phyloP scores from a whole-genome alignment of 257 asterid genomes.

The Marsdenia floribunda region DNA sequence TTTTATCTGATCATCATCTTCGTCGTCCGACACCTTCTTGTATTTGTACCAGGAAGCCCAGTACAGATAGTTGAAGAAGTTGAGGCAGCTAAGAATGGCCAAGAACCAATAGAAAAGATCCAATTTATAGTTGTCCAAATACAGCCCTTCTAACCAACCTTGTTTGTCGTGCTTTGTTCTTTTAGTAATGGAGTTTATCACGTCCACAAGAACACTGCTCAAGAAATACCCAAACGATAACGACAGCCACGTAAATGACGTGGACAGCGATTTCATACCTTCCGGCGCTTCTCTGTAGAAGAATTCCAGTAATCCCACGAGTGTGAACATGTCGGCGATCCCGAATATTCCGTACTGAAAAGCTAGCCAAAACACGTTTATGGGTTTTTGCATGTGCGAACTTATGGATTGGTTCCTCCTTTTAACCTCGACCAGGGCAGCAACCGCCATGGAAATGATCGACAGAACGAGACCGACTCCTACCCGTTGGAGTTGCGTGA shows the following conservation, averaged over 20 bases:
- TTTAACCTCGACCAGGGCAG: conserved; percentile 57
- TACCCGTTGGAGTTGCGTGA: conserved; percentile 69
- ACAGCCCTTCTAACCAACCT: conserved; percentile 68
- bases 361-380: conserved; percentile 60
- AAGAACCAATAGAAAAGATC: conserved; percentile 66
- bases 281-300: conserved; percentile 74
- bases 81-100: conserved; percentile 61
- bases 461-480: conserved; percentile 76
- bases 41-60: conserved; percentile 77
- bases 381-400: conserved; percentile 31
- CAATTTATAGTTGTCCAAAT: conserved; percentile 51
- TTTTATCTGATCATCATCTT: not conserved
- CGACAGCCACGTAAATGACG: conserved; percentile 66
- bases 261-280: conserved; percentile 81
- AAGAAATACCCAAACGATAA: conserved; percentile 64
- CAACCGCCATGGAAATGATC: conserved; percentile 54
- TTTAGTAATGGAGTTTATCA: conserved; percentile 45
- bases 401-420: conserved; percentile 39
- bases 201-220: conserved; percentile 64
- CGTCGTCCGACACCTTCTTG: conserved; percentile 18
- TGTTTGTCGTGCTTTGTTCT: conserved; percentile 32
- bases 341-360: conserved; percentile 71
- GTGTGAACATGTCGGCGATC: conserved; percentile 80
- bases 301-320: conserved; percentile 71
- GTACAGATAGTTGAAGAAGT: conserved; percentile 54